Evolutionary conservation across 148 eudicot species (phyloP), one percentile per base, ranked within the genome.

Genomic region (Spergularia marina): DNA sequence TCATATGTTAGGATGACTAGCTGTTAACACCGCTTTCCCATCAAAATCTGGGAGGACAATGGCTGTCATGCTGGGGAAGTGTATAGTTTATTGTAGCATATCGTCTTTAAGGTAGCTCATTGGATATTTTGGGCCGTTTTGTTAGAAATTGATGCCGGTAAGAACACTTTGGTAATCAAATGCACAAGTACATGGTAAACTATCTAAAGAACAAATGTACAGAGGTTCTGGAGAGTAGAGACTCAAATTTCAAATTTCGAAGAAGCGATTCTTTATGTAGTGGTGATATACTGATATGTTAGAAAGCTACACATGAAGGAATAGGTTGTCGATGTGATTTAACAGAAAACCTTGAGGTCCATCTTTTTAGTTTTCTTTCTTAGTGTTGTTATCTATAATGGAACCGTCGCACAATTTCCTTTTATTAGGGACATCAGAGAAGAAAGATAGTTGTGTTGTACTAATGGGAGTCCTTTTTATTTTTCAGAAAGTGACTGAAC

Each of bases 401-500:
- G 20, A 53, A 25, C 60, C n/a, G 10, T 70, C 60, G 7, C 60
- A 25, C 25, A 70, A 70, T 44, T 44, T 6, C 10, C 49, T 44
- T 44, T 9, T 44, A 25, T 70, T 65, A 17, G 51, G 4, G 49
- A 65, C 60, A 53, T 25, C 15, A 15, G 60, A 70, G 20, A 41
- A 55, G 49, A 56, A 71, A 56, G 5, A n/a, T 18, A 17, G 20
- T 58, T 21, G 59, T 66, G 34, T n/a, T 63, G 39, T 55, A 64
- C 57, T 80, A 34, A 70, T 10, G 15, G 17, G 70, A 12, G 23
- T 55, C 34, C 11, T 64, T 82, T 10, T 49, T 78, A 53, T 56
- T 71, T 85, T 71, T 75, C 94, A 94, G 98, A 92, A 86, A 82
- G 91, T 90, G 73, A 81, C 78, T 34, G 84, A 89, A 53, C 76